phyloP scores from a whole-genome alignment of 371 early-diverging fungal genomes.

The Smittium mucronatum region DNA sequence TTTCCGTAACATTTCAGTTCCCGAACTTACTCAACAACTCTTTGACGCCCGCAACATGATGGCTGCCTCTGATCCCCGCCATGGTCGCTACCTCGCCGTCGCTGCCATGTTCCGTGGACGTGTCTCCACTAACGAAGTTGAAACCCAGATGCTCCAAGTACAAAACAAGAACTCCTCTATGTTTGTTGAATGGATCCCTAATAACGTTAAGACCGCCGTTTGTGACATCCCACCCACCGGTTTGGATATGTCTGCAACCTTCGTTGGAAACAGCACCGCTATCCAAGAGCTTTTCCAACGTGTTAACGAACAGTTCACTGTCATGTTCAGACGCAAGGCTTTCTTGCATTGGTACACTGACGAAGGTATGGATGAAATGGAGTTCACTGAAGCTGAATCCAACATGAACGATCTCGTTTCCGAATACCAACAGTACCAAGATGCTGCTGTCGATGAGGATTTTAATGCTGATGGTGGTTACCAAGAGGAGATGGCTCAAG shows the following conservation, averaged over 20 bases:
- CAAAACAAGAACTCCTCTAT: slow-evolving; percentile 66
- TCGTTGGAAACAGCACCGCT: slow-evolving; percentile 84
- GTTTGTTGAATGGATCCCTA: slow-evolving; percentile 96
- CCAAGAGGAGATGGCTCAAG: slow-evolving; percentile 14
- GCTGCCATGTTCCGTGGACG: slow-evolving; percentile 78
- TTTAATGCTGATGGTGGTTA: slow-evolving; percentile 19
- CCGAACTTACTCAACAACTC: slow-evolving; percentile 79
- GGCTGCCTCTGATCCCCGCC: slow-evolving; percentile 60
- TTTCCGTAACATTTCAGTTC: slow-evolving; percentile 62
- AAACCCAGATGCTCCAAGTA: slow-evolving; percentile 71
- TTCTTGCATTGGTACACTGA: slow-evolving; percentile 96
- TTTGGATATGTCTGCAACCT: slow-evolving; percentile 68
- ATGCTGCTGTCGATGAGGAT: slow-evolving; percentile 50
- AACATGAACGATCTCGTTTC: slow-evolving; percentile 71
- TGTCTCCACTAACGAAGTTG: slow-evolving; percentile 40
- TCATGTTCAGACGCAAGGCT: slow-evolving; percentile 86
- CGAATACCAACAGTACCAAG: slow-evolving; percentile 89
- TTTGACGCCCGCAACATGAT: slow-evolving; percentile 88
- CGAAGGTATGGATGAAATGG: slow-evolving; percentile 92
- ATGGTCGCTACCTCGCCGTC: slow-evolving; percentile 73
- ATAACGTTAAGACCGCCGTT: slow-evolving; percentile 73
- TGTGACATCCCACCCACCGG: slow-evolving; percentile 79
- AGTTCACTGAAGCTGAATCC: slow-evolving; percentile 82
- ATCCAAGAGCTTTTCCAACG: slow-evolving; percentile 82
- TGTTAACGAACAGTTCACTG: slow-evolving; percentile 61